phyloP scores from a whole-genome alignment of 139 green algal species.

The Edaphochlamys debaryana region DNA sequence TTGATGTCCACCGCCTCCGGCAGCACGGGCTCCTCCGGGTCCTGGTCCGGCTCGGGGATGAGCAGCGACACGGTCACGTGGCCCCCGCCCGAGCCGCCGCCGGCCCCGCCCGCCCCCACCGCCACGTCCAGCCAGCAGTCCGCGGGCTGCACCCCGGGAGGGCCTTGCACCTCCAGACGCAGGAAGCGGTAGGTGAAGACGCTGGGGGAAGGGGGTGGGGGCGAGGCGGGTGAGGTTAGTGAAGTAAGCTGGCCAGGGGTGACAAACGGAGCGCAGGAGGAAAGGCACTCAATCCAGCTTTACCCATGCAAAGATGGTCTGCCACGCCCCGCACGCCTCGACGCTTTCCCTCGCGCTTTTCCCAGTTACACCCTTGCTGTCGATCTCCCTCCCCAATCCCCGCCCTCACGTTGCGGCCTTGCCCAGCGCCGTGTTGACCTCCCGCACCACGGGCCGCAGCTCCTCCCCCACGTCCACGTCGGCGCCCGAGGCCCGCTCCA shows the following conservation, averaged over 20 bases:
- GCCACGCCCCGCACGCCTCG: too few relatives aligned
- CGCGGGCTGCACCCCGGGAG: not conserved
- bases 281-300: not conserved
- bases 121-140: constrained; percentile 23
- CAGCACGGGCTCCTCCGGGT: not conserved
- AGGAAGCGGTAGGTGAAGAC: constrained; percentile 12
- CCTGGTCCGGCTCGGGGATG: not conserved
- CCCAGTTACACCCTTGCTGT: too few relatives aligned
- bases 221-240: not conserved
- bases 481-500: not conserved
- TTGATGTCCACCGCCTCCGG: not conserved
- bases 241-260: not conserved
- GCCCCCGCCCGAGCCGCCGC: not conserved
- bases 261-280: too few relatives aligned
- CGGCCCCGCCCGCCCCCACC: not conserved
- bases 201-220: not conserved
- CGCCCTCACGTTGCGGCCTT: not conserved
- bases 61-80: constrained; percentile 6
- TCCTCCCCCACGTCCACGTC: constrained; percentile 6
- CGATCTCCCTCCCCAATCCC: not conserved
- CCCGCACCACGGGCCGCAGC: constrained; percentile 8
- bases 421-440: not conserved
- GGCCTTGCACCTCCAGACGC: not conserved
- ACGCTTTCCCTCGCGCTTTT: not conserved
- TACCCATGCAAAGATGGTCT: too few relatives aligned